Percentiles rank a stretch among this genome's conserved stretches.
phyloP scores from a whole-genome alignment of 2,329 filamentous ascomycete genomes.

The Eurotiales sp. region DNA sequence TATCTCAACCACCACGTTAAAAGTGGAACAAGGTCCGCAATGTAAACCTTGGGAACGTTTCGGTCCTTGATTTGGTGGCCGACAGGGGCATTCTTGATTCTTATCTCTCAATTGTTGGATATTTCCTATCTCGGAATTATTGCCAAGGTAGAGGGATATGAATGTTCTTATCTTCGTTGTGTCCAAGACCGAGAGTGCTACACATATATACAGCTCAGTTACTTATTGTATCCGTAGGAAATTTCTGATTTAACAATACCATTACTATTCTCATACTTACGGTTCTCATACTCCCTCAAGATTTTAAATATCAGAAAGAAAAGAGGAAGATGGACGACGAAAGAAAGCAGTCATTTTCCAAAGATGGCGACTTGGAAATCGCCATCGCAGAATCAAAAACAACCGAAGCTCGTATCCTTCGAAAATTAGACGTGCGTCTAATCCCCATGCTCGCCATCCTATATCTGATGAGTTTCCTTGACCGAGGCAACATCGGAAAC shows the following conservation, averaged over 20 bases:
- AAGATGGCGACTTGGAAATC: neutral
- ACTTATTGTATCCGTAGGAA: neutral
- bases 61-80: neutral
- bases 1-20: neutral
- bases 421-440: neutral
- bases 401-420: neutral
- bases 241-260: neutral
- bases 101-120: neutral
- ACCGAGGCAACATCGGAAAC: slow-evolving; percentile 28
- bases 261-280: neutral
- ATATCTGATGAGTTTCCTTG: slow-evolving; percentile 34
- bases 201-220: too few species aligned
- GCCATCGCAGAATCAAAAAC: neutral
- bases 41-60: neutral
- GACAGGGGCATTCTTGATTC: neutral
- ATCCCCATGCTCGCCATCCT: slow-evolving; percentile 34
- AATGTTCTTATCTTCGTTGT: neutral
- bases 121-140: neutral
- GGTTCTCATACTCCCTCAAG: neutral
- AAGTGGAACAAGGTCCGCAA: neutral
- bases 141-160: neutral
- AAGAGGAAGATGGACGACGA: neutral
- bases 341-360: neutral
- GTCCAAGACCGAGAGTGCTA: too few species aligned
- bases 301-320: neutral